A percentile compares a stretch with the other conserved stretches of the same genome.
phyloP scores from a whole-genome alignment of 1,284 basidiomycete species.

The Tylopilus orsonianus region DNA sequence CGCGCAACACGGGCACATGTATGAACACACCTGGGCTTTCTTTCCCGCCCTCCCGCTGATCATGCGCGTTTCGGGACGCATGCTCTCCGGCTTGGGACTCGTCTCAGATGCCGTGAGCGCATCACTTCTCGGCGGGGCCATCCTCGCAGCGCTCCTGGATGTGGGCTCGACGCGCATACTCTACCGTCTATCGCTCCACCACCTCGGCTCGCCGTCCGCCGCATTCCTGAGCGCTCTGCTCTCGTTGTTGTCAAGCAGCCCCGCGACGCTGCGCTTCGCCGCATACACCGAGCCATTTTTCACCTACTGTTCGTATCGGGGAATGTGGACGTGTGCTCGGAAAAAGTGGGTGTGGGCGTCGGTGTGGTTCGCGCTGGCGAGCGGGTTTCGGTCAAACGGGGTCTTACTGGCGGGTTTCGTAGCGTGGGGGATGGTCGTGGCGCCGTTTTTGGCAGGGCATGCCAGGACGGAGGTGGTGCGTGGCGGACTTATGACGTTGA shows the following conservation, averaged over 20 bases:
- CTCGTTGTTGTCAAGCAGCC: conserved; percentile 81
- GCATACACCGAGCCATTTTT: conserved; percentile 87
- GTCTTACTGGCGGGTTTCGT: conserved; percentile 75
- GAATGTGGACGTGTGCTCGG: conserved; percentile 62
- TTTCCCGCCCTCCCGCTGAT: conserved; percentile 68
- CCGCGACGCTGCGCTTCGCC: conserved; percentile 67
- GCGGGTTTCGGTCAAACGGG: conserved; percentile 80
- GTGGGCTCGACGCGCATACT: conserved; percentile 53
- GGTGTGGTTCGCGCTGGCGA: conserved; percentile 64
- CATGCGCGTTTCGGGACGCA: conserved; percentile 42
- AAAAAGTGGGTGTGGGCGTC: conserved; percentile 54
- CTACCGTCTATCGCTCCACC: conserved; percentile 59
- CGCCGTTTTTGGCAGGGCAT: conserved; percentile 38
- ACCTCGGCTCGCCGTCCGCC: conserved; percentile 51
- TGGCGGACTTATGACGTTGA: too few relatives aligned
- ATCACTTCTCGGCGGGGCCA: conserved; percentile 37
- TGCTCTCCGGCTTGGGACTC: conserved; percentile 25
- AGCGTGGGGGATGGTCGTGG: conserved; percentile 63
- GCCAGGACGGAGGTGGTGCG: too few relatives aligned
- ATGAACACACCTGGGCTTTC: conserved; percentile 90
- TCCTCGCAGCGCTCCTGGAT: conserved; percentile 47
- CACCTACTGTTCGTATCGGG: conserved; percentile 75
- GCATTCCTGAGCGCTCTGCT: conserved; percentile 65
- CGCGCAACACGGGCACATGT: conserved; percentile 63
- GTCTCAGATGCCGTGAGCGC: too few relatives aligned